Percentiles rank a stretch among this genome's conserved stretches.
These are phyloP conservation scores for Marchantia polymorpha DNA, from an alignment of 225 moss, liverwort and hornwort species.

Conservation along the genomic window DNA sequence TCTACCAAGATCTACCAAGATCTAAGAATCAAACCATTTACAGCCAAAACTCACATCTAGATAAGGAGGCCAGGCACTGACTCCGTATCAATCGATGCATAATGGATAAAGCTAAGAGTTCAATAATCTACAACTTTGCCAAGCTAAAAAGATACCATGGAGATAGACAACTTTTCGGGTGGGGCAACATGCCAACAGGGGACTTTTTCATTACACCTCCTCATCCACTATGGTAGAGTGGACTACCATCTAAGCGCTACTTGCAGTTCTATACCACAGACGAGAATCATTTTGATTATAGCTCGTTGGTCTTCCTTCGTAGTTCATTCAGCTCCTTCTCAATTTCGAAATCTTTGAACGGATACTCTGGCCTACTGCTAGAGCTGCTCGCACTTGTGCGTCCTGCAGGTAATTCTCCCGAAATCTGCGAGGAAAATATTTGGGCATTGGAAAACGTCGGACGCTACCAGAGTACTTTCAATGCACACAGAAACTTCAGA, in stretches of 20 bases:
- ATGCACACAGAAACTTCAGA: neutral
- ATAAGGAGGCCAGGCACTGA: neutral
- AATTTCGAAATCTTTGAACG: constrained; percentile 56
- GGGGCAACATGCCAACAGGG: neutral
- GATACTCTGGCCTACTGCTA: constrained; percentile 51
- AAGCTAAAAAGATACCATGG: neutral
- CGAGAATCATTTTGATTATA: neutral
- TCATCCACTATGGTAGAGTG: neutral
- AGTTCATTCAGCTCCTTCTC: constrained; percentile 52
- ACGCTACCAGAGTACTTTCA: neutral
- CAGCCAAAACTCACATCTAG: constrained; percentile 3
- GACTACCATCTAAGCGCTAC: neutral
- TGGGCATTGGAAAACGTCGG: neutral
- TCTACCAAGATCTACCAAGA: neutral
- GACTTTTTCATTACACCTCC: neutral
- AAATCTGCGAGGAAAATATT: constrained; percentile 45
- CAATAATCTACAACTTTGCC: constrained; percentile 7
- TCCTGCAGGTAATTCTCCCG: constrained; percentile 86
- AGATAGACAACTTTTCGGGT: neutral
- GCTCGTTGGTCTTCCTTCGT: constrained; percentile 43
- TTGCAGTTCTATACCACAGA: neutral
- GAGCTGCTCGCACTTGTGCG: constrained; percentile 43
- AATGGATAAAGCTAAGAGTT: constrained; percentile 8
- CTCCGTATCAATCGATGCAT: neutral
- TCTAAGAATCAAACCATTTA: neutral